phyloP scores from a whole-genome alignment of 2,329 filamentous ascomycete species.

The Boeremia lycopersici region DNA sequence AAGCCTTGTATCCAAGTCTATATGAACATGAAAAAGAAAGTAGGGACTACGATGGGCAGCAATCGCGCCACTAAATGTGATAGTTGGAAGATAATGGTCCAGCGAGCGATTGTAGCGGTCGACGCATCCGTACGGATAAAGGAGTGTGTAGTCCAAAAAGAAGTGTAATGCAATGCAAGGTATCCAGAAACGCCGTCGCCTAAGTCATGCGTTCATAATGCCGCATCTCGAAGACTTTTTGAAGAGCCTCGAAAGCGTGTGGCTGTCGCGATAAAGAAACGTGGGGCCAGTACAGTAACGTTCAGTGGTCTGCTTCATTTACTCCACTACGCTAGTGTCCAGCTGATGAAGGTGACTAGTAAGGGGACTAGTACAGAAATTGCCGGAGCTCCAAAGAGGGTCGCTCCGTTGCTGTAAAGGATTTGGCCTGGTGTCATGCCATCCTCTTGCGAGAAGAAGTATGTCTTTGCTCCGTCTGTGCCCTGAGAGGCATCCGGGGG shows the following conservation, averaged over 20 bases:
- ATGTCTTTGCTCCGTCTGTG: conserved; percentile 39
- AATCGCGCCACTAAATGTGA: neutral
- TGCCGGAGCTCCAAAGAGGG: conserved; percentile 21
- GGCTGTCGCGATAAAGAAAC: conserved; percentile 16
- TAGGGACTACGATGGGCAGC: conserved; percentile 3
- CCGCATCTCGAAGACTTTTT: neutral
- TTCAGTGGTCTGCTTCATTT: conserved; percentile 14
- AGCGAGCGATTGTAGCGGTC: neutral
- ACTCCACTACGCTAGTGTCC: conserved; percentile 29
- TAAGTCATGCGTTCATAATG: conserved; percentile 24
- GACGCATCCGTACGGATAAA: conserved; percentile 6
- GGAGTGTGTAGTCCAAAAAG: conserved; percentile 8
- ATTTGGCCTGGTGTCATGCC: conserved; percentile 40
- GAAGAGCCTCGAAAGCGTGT: conserved; percentile 6
- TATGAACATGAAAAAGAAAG: conserved; percentile 8
- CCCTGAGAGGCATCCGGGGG: conserved; percentile 36
- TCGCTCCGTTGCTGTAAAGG: conserved; percentile 29
- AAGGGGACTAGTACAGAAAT: conserved; percentile 31
- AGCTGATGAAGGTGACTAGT: conserved; percentile 36
- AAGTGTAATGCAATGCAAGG: conserved; percentile 13
- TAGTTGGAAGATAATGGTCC: conserved; percentile 2
- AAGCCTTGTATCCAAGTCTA: conserved; percentile 11
- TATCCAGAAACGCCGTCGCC: conserved; percentile 22
- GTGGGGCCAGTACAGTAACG: conserved; percentile 7
- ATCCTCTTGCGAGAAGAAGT: conserved; percentile 42